A percentile compares a stretch with the other conserved stretches of the same genome.
phyloP scores from a whole-genome alignment of 306 rosid species.

The Acacia confusa region DNA sequence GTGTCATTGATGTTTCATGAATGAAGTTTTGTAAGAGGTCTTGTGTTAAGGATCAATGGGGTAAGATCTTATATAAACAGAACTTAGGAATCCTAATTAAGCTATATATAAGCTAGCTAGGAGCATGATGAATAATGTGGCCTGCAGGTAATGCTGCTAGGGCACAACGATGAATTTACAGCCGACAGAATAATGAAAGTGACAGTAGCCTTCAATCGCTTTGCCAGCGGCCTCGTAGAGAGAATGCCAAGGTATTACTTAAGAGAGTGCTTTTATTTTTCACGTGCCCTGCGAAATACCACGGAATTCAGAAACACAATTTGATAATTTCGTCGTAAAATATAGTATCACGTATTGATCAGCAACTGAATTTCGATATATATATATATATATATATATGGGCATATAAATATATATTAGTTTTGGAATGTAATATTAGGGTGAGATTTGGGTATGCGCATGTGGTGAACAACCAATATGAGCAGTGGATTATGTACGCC shows the following conservation, averaged over 20 bases:
- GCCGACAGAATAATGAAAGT: slow-evolving; percentile 62
- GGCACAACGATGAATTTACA: slow-evolving; percentile 58
- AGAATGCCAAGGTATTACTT: slow-evolving; percentile 73
- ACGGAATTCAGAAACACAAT: no score
- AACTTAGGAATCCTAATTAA: not conserved
- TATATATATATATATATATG: slow-evolving; percentile 1
- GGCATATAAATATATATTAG: not conserved
- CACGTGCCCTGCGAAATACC: no score
- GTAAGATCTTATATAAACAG: not conserved
- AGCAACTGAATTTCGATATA: not conserved
- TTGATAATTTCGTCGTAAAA: no score
- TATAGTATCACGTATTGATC: no score
- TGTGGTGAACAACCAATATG: slow-evolving; percentile 77
- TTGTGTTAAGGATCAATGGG: no score
- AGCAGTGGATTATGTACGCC: slow-evolving; percentile 82
- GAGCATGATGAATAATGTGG: not conserved
- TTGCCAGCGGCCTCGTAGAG: slow-evolving; percentile 51
- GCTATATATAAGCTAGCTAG: not conserved
- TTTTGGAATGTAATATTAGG: slow-evolving; percentile 35
- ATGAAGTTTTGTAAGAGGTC: no score
- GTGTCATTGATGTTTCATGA: no score
- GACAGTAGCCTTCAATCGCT: slow-evolving; percentile 33
- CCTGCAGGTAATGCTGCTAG: slow-evolving; percentile 80
- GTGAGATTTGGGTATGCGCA: slow-evolving; percentile 88
- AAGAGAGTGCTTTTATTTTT: not conserved